Evolutionary conservation across 202 grass and related monocot genomes (phyloP).

Genomic region (Cymbopogon flexuosus): DNA sequence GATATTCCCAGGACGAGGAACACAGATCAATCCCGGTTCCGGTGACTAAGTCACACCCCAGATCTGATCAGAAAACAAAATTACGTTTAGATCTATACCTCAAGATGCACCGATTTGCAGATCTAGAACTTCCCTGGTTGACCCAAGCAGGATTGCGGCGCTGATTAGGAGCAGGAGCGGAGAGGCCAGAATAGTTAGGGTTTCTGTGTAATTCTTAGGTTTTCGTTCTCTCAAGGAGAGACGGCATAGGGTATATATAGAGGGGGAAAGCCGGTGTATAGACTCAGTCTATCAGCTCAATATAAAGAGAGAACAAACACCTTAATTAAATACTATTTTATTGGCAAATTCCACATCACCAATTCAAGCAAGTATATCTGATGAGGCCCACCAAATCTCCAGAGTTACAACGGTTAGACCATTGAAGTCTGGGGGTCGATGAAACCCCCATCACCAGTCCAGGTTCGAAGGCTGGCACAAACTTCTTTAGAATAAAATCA

Average conservation of each 20-base stretch:
- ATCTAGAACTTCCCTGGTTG: neutral
- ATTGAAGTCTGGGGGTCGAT: neutral
- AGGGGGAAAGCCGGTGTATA: conserved; percentile 19
- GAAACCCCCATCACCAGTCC: neutral
- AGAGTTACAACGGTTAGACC: neutral
- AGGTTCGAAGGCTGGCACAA: neutral
- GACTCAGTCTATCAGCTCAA: conserved; percentile 29
- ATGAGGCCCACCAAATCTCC: neutral
- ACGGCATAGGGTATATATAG: conserved; percentile 28
- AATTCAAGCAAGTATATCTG: conserved; percentile 25
- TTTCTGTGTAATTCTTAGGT: neutral
- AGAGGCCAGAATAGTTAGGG: neutral
- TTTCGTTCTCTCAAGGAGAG: neutral
- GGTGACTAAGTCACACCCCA: neutral
- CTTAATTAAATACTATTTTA: conserved; percentile 11
- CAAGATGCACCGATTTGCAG: conserved; percentile 19
- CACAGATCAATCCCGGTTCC: neutral
- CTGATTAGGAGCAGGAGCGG: neutral
- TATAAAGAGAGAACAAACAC: neutral
- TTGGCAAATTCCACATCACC: conserved; percentile 23
- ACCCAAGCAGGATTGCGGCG: neutral
- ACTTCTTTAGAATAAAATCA: neutral
- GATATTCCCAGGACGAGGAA: neutral
- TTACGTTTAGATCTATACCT: conserved; percentile 27
- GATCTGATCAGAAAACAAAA: neutral